Evolutionary conservation across 108 stramenopile species (phyloP).

Genomic region (Cylindrotheca fusiformis): DNA sequence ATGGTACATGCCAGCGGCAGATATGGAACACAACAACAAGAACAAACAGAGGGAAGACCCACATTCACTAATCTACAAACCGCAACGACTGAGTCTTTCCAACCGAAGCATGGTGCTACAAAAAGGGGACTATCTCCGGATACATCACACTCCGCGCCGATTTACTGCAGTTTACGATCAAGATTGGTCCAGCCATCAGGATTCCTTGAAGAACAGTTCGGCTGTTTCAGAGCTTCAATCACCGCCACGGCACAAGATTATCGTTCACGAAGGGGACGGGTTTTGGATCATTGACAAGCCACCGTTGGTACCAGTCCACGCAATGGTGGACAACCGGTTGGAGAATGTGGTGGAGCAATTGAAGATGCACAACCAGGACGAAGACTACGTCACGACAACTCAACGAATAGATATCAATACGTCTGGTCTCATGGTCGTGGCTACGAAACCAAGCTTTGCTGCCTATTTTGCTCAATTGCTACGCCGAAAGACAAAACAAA

Average conservation of each 20-base stretch:
- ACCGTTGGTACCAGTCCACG: constrained; percentile 71
- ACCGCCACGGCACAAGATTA: constrained; percentile 29
- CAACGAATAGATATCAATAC: constrained; percentile 84
- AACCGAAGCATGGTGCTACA: constrained; percentile 39
- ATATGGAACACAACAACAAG: constrained; percentile 25
- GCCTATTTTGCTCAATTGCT: constrained; percentile 79
- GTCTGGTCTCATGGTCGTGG: constrained; percentile 78
- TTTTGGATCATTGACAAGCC: constrained; percentile 79
- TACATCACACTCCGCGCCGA: constrained; percentile 76
- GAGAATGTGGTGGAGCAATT: constrained; percentile 67
- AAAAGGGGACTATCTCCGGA: constrained; percentile 71
- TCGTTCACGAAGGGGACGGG: constrained; percentile 51
- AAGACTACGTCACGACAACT: constrained; percentile 57
- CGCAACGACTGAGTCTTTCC: constrained; percentile 46
- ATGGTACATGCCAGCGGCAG: constrained; percentile 56
- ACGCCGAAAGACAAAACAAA: constrained; percentile 63
- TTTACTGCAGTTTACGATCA: constrained; percentile 57
- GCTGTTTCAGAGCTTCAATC: constrained; percentile 1
- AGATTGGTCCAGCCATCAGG: constrained; percentile 44
- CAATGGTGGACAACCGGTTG: constrained; percentile 76
- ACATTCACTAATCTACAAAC: constrained; percentile 39
- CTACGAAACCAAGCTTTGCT: constrained; percentile 72
- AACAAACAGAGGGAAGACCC: constrained; percentile 7
- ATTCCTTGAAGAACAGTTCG: neutral
- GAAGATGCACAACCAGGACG: constrained; percentile 13